Percentiles rank a stretch among this genome's conserved stretches.
phyloP scores from a whole-genome alignment of 1,284 basidiomycete species.

The Microbotryum lychnidis-dioicae region DNA sequence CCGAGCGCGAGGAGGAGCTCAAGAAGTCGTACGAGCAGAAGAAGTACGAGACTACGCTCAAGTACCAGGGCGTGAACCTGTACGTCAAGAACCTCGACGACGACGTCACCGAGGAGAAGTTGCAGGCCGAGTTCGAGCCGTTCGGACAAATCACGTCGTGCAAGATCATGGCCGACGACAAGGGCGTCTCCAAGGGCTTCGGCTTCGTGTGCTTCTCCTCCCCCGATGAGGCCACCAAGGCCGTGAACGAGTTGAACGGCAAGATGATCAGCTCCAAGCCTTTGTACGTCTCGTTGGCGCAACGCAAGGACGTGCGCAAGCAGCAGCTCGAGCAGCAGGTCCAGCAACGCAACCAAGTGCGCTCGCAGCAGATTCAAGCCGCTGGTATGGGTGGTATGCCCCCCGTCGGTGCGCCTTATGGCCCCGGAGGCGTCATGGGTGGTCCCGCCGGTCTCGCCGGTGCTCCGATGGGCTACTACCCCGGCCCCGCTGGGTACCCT shows the following conservation, averaged over 20 bases:
- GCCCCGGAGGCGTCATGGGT: conserved; percentile 57
- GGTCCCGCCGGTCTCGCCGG: conserved; percentile 78
- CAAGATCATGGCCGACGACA: conserved; percentile 99
- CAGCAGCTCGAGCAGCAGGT: conserved; percentile 99
- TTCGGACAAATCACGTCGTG: conserved; percentile 96
- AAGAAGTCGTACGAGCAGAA: conserved; percentile 89
- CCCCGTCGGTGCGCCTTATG: conserved; percentile 23
- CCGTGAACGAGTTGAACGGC: conserved; percentile 99
- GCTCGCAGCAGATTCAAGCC: conserved; percentile 65
- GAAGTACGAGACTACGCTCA: conserved; percentile 95
- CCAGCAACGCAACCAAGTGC: conserved; percentile 88
- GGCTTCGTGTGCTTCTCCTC: conserved; percentile 99
- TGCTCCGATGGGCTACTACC: conserved; percentile 69
- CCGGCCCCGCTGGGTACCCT: conserved; percentile 57
- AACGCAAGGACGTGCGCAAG: conserved; percentile 94
- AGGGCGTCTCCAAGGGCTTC: conserved; percentile 84
- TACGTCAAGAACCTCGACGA: conserved; percentile 89
- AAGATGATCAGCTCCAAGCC: conserved; percentile 99
- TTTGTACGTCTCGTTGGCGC: conserved; percentile 96
- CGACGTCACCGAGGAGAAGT: conserved; percentile 74
- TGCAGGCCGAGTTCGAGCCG: conserved; percentile 89
- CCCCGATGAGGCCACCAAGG: conserved; percentile 98
- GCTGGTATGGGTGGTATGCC: conserved; percentile 34
- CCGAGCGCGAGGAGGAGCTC: conserved; percentile 95
- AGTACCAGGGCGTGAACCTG: conserved; percentile 97